Conservation (phyloP, 306 rosid genomes). For the Dicorynia guianensis region DNA sequence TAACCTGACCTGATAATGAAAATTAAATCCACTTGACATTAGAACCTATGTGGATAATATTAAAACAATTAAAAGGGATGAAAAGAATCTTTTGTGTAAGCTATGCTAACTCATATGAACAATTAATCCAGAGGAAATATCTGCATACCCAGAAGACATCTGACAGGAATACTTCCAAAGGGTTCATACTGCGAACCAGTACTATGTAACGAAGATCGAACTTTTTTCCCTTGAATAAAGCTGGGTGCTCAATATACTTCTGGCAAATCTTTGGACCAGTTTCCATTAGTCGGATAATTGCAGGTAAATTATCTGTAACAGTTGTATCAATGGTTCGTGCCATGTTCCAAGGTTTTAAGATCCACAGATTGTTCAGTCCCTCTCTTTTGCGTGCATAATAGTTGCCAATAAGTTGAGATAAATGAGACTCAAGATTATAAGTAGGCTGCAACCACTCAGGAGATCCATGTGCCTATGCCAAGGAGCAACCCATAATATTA, state of each 20-base stretch:
- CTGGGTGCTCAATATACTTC: constrained; percentile 92
- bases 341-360: constrained; percentile 99
- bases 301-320: constrained; percentile 78
- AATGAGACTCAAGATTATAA: constrained; percentile 86
- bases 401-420: constrained; percentile 89
- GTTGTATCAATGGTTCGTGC: constrained; percentile 96
- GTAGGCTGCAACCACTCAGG: constrained; percentile 95
- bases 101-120: constrained; percentile 2
- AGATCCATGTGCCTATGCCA: constrained; percentile 79
- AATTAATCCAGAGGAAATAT: constrained; percentile 27
- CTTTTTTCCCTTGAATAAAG: constrained; percentile 85
- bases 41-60: constrained; percentile 25
- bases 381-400: constrained; percentile 71
- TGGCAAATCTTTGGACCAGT: constrained; percentile 98
- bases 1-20: constrained; percentile 78
- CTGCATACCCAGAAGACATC: constrained; percentile 92
- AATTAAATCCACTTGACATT: constrained; percentile 31
- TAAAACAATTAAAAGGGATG: neutral
- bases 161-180: constrained; percentile 80
- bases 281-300: constrained; percentile 91
- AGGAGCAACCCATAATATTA: neutral
- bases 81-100: neutral
- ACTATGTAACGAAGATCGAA: constrained; percentile 91
- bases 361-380: constrained; percentile 81
- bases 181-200: constrained; percentile 80